Percentiles rank a stretch among this genome's conserved stretches.
Conservation (phyloP, 2,329 filamentous ascomycete species). For the Cordyceps tenuipes region DNA sequence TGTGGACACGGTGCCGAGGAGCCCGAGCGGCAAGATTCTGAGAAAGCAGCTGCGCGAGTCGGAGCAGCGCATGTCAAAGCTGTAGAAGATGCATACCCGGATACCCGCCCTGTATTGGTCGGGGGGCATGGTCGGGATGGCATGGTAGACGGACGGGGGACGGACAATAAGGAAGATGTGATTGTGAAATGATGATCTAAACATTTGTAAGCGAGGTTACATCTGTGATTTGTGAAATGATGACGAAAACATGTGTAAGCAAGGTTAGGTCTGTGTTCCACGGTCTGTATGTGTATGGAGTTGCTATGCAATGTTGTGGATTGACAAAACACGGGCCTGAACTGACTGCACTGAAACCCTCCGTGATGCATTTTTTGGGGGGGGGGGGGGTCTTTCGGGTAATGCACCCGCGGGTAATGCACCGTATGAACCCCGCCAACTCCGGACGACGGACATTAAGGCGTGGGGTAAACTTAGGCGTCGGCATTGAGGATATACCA, state of each 20-base stretch:
- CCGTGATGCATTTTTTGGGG: neutral
- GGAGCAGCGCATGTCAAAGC: conserved; percentile 20
- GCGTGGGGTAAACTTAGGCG: too few species aligned
- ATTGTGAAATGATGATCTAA: neutral
- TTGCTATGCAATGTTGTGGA: neutral
- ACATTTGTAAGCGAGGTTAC: too few species aligned
- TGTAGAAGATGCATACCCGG: neutral
- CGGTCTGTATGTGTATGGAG: neutral
- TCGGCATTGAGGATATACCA: too few species aligned
- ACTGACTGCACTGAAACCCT: too few species aligned
- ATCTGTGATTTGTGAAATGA: neutral
- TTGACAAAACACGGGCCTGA: neutral
- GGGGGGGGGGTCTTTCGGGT: neutral
- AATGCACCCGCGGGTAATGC: conserved; percentile 5
- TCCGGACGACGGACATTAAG: too few species aligned
- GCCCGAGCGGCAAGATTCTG: conserved; percentile 43
- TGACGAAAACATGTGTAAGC: too few species aligned
- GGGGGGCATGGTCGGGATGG: neutral
- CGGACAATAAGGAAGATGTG: neutral
- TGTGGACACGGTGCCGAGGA: conserved; percentile 59
- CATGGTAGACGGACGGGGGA: too few species aligned
- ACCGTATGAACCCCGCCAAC: neutral
- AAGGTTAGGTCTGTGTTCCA: neutral
- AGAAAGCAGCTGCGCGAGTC: conserved; percentile 29
- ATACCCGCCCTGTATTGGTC: neutral